Evolutionary conservation across 768 basidiomycete genomes (phyloP).

Genomic region (Kockovaella imperatae): DNA sequence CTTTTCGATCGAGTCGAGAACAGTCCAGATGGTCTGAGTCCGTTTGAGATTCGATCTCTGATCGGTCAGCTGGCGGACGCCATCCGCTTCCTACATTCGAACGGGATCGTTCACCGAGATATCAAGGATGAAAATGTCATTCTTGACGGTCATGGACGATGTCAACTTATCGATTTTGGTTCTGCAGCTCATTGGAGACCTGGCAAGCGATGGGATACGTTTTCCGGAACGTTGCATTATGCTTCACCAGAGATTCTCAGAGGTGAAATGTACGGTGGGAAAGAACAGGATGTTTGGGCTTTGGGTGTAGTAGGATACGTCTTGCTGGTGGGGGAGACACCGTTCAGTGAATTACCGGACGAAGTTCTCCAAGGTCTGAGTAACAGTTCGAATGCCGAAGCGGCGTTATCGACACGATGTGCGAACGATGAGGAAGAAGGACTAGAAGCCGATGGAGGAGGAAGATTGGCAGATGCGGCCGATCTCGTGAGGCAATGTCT

Average conservation of each 20-base stretch:
- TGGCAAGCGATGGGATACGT: constrained; percentile 48
- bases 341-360: constrained; percentile 50
- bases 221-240: constrained; percentile 59
- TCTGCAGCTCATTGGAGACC: constrained; percentile 53
- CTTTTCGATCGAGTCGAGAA: constrained; percentile 91
- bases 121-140: constrained; percentile 88
- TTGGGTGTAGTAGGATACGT: constrained; percentile 96
- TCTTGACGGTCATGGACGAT: constrained; percentile 59
- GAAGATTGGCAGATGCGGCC: constrained; percentile 73
- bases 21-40: constrained; percentile 74
- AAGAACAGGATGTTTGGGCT: constrained; percentile 97
- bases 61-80: constrained; percentile 93
- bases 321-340: constrained; percentile 54
- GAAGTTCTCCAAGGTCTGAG: constrained; percentile 80
- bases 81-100: constrained; percentile 73
- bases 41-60: constrained; percentile 67
- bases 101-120: constrained; percentile 94
- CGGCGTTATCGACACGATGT: constrained; percentile 51
- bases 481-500: constrained; percentile 77
- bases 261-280: constrained; percentile 88
- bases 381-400: constrained; percentile 32
- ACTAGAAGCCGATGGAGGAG: constrained; percentile 63
- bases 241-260: constrained; percentile 93
- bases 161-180: constrained; percentile 94
- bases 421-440: constrained; percentile 50